A percentile compares a stretch with the other conserved stretches of the same genome.
These are phyloP conservation scores for Mycena metata DNA, from an alignment of 768 basidiomycete species.

Conservation along the genomic window DNA sequence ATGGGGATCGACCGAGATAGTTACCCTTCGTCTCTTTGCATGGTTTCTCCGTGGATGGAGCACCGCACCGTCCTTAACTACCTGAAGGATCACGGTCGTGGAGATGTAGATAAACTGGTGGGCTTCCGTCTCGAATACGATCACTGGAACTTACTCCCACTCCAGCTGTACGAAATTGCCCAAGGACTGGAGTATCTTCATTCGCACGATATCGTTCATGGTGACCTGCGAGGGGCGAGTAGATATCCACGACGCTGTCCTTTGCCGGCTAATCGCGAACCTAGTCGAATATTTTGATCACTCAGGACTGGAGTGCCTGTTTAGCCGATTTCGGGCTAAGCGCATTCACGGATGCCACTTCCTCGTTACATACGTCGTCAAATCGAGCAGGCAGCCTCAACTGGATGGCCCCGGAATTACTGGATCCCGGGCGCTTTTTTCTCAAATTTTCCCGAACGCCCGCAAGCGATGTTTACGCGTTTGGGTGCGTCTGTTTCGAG, in stretches of 20 bases:
- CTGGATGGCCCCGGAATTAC: constrained; percentile 50
- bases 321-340: constrained; percentile 53
- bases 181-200: constrained; percentile 44
- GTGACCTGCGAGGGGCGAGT: constrained; percentile 38
- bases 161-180: constrained; percentile 39
- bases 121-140: background rate
- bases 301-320: constrained; percentile 47
- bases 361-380: constrained; percentile 40
- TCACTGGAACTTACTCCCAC: background rate
- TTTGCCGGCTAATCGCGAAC: background rate
- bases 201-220: constrained; percentile 38
- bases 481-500: constrained; percentile 29
- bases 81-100: constrained; percentile 37
- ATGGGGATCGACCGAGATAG: constrained; percentile 45
- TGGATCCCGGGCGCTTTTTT: background rate
- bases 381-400: constrained; percentile 44
- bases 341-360: constrained; percentile 46
- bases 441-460: constrained; percentile 11
- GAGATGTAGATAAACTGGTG: constrained; percentile 38
- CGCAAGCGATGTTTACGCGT: constrained; percentile 30
- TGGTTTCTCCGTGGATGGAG: constrained; percentile 49
- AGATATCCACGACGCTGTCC: background rate
- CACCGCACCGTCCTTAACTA: constrained; percentile 44
- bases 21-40: constrained; percentile 43
- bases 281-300: constrained; percentile 48